Conservation (phyloP, 495 filamentous ascomycete species). For the Penicillium simplicissimum region DNA sequence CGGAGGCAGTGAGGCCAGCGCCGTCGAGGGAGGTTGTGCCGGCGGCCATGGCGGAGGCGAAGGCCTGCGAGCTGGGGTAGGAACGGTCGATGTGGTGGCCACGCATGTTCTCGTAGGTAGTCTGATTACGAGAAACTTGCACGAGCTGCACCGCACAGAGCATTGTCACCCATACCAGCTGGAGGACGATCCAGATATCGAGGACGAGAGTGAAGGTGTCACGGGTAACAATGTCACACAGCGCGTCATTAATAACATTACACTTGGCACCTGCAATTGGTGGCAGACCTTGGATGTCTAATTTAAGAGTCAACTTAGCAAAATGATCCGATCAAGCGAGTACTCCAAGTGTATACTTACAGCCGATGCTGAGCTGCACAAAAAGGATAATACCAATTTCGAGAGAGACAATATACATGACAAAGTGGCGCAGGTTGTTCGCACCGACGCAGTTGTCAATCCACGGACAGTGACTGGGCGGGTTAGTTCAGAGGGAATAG, state of each 20-base stretch:
- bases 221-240: slow-evolving; percentile 73
- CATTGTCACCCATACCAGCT: slow-evolving; percentile 95
- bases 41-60: slow-evolving; percentile 78
- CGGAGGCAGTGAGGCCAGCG: slow-evolving; percentile 63
- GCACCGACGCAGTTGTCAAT: slow-evolving; percentile 93
- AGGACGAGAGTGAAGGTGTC: slow-evolving; percentile 84
- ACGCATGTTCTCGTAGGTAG: slow-evolving; percentile 93
- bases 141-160: slow-evolving; percentile 88
- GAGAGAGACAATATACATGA: slow-evolving; percentile 78
- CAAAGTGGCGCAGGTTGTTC: slow-evolving; percentile 95
- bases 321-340: neutral
- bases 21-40: slow-evolving; percentile 65
- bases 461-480: slow-evolving; percentile 91
- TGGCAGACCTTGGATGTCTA: slow-evolving; percentile 59
- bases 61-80: slow-evolving; percentile 58
- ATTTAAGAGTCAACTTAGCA: slow-evolving; percentile 18
- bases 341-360: slow-evolving; percentile 42
- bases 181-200: slow-evolving; percentile 72
- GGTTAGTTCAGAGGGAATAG: slow-evolving; percentile 39
- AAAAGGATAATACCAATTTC: slow-evolving; percentile 72
- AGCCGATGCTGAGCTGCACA: slow-evolving; percentile 49
- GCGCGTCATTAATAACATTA: slow-evolving; percentile 67
- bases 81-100: slow-evolving; percentile 58
- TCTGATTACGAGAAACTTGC: slow-evolving; percentile 87
- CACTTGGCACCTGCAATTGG: slow-evolving; percentile 56